Evolutionary conservation across 306 rosid species (phyloP), one percentile per base, ranked within the genome.

Genomic region (Luffa aegyptiaca): DNA sequence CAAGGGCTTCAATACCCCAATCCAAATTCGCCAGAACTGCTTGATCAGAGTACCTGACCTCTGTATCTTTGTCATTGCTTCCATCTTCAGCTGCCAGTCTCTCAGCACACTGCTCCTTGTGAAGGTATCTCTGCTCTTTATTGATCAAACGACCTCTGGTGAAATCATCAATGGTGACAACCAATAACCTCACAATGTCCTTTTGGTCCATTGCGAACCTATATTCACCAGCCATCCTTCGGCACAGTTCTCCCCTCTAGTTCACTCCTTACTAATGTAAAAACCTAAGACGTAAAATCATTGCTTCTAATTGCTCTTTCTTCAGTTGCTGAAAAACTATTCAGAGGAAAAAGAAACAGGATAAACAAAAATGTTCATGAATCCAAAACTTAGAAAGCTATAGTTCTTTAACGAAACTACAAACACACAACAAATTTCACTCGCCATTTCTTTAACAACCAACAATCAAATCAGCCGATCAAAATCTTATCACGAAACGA

Each of bases 1-100:
- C 97, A 56, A 94, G 92, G 18, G 97, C 97, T 80, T 94, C 98
- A 68, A 94, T 92, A 13, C 95, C 98, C 98, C 98, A 91, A 78
- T 92, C 98, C 71, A 94, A 88, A 82, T 94, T 92, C 35, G 97
- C 97, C 52, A 94, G 63, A 10, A 94, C 97, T 42, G 97, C 97
- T 81, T 94, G 98, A 85, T 94, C 97, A 18, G 98, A 87, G 84
- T 94, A 94, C 35, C 87, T 84, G 42, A 94, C 91, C 80, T 91
- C 95, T 6, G 78, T 77, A 58, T 83, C 96, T 73, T 87, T 90
- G 66, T 84, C 90, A 70, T 70, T 49, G 48, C 85, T 85, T 88
- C 89, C 97, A 84, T 91, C 98, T 84, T 89, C 91, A n/a, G 98
- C 96, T 59, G 98, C 92, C 84, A 92, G 85, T 70, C 98, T 94